Evolutionary conservation across 2,329 filamentous ascomycete species (phyloP).

Genomic region (Emydomyces testavorans): DNA sequence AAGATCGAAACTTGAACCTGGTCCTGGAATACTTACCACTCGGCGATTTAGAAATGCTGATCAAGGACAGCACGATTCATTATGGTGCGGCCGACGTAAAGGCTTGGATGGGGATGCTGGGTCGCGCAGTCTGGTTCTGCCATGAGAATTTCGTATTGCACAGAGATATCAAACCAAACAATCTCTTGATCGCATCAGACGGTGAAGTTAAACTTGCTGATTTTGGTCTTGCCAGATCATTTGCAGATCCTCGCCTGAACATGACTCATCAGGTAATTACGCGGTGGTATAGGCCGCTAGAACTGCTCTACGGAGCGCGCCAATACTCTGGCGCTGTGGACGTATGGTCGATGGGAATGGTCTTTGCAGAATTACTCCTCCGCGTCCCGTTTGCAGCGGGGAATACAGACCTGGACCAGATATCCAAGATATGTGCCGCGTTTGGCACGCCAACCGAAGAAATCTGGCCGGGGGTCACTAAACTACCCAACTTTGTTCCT

Average conservation of each 20-base stretch:
- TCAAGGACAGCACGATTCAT: conserved; percentile 69
- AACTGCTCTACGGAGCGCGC: conserved; percentile 79
- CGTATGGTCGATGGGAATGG: conserved; percentile 83
- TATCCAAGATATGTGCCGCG: conserved; percentile 69
- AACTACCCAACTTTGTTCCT: conserved; percentile 68
- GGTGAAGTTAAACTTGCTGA: conserved; percentile 92
- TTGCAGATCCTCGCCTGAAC: conserved; percentile 71
- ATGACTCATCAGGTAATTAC: conserved; percentile 97
- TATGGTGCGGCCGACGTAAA: conserved; percentile 90
- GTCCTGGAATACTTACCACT: conserved; percentile 87
- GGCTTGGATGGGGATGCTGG: conserved; percentile 97
- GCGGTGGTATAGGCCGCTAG: conserved; percentile 88
- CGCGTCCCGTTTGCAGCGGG: conserved; percentile 74
- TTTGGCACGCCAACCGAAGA: conserved; percentile 88
- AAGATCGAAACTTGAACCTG: conserved; percentile 90
- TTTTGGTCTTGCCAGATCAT: conserved; percentile 85
- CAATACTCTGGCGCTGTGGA: conserved; percentile 89
- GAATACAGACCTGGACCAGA: conserved; percentile 74
- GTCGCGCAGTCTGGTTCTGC: conserved; percentile 86
- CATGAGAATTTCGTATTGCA: conserved; percentile 90
- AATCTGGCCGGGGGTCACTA: conserved; percentile 85
- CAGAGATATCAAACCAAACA: conserved; percentile 98
- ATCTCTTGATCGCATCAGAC: conserved; percentile 83
- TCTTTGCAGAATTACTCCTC: conserved; percentile 82
- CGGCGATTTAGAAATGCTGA: conserved; percentile 91